These are phyloP conservation scores for Hirsutella rhossiliensis DNA, from an alignment of 2,329 filamentous ascomycete genomes.

Conservation along the genomic window DNA sequence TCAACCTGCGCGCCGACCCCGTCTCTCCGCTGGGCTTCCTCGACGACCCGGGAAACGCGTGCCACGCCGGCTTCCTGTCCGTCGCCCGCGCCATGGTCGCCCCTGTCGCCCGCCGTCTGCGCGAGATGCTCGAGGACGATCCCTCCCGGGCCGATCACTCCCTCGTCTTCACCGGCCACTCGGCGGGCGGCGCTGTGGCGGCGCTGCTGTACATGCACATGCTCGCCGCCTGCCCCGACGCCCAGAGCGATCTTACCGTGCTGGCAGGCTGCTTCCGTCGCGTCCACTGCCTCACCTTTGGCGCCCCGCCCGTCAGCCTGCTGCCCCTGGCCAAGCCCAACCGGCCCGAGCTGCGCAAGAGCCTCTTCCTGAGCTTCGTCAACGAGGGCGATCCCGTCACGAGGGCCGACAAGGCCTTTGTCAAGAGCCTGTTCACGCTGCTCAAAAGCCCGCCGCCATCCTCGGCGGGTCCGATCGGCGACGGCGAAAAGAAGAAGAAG, in stretches of 20 bases:
- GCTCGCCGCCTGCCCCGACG: slow-evolving; percentile 42
- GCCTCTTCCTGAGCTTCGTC: slow-evolving; percentile 65
- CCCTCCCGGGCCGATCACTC: slow-evolving; percentile 53
- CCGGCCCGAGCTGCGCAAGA: slow-evolving; percentile 41
- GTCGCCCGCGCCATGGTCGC: slow-evolving; percentile 65
- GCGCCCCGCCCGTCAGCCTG: slow-evolving; percentile 66
- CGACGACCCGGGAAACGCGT: slow-evolving; percentile 65
- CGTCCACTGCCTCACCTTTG: slow-evolving; percentile 77
- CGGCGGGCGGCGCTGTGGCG: slow-evolving; percentile 74
- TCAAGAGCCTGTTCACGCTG: slow-evolving; percentile 59
- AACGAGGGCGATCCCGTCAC: slow-evolving; percentile 81
- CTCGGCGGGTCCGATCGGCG: slow-evolving; percentile 14
- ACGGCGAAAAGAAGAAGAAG: background rate
- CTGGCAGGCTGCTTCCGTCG: slow-evolving; percentile 63
- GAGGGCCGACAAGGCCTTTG: slow-evolving; percentile 64
- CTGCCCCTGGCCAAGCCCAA: slow-evolving; percentile 53
- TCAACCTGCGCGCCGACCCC: slow-evolving; percentile 64
- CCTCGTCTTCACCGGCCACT: slow-evolving; percentile 75
- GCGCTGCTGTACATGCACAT: slow-evolving; percentile 73
- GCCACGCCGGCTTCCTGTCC: slow-evolving; percentile 68
- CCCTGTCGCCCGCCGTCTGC: slow-evolving; percentile 59
- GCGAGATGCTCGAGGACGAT: slow-evolving; percentile 59
- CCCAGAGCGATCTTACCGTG: slow-evolving; percentile 55
- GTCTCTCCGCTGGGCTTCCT: slow-evolving; percentile 56
- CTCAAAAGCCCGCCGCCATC: slow-evolving; percentile 40